phyloP scores from a whole-genome alignment of 2,329 filamentous ascomycete species.

The Graphiopsis chlorocephala region DNA sequence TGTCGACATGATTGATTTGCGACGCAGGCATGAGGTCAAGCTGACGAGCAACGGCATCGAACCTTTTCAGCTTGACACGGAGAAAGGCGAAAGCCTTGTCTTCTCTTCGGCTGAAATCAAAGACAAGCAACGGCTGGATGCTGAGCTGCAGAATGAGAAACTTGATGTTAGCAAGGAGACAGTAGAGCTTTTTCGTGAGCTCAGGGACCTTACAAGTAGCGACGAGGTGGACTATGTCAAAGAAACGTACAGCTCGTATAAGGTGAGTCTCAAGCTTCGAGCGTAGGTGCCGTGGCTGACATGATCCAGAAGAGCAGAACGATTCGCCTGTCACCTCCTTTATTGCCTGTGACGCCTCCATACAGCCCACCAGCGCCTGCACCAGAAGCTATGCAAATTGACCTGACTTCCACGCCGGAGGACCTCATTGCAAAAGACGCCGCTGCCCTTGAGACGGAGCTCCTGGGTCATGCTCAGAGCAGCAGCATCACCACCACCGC shows the following conservation, averaged over 20 bases:
- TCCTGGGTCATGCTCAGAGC: conserved; percentile 28
- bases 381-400: conserved; percentile 25
- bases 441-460: conserved; percentile 26
- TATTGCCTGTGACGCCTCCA: conserved; percentile 46
- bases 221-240: conserved; percentile 19
- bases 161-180: conserved; percentile 37
- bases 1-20: conserved; percentile 43
- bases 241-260: conserved; percentile 6
- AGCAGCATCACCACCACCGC: conserved; percentile 21
- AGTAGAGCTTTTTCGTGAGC: conserved; percentile 32
- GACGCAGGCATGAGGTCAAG: conserved; percentile 24
- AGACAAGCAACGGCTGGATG: conserved; percentile 19
- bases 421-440: conserved; percentile 31
- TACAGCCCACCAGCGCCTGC: conserved; percentile 32
- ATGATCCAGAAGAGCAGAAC: conserved; percentile 29
- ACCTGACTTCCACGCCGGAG: conserved; percentile 31
- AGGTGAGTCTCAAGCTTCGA: background rate
- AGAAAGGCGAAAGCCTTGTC: conserved; percentile 43
- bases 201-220: conserved; percentile 31
- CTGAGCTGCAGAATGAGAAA: conserved; percentile 34
- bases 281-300: conserved; percentile 20
- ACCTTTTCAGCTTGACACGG: conserved; percentile 37
- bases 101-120: conserved; percentile 36
- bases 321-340: conserved; percentile 45
- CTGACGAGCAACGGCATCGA: conserved; percentile 18